Percentiles rank a stretch among this genome's conserved stretches.
These are phyloP conservation scores for Carex scoparia DNA, from an alignment of 176 grass and related monocot genomes.

Conservation along the genomic window DNA sequence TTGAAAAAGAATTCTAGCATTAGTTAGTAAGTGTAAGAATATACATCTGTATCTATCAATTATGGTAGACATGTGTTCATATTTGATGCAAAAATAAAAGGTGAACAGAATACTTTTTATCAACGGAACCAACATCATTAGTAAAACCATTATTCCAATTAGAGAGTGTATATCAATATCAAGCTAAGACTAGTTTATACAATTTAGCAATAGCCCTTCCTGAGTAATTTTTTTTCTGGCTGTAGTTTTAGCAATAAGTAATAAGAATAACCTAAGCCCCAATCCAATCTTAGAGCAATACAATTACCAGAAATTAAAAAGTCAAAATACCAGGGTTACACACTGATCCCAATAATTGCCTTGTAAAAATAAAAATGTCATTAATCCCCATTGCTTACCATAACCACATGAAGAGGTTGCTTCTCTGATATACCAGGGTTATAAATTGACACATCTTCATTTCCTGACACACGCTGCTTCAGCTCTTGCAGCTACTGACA, in stretches of 20 bases:
- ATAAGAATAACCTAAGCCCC: neutral
- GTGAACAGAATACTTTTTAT: neutral
- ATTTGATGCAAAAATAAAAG: neutral
- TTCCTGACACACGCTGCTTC: conserved; percentile 79
- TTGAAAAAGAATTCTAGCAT: neutral
- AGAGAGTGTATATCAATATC: neutral
- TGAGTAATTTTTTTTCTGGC: neutral
- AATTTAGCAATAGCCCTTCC: neutral
- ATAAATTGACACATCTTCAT: conserved; percentile 65
- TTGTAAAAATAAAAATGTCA: neutral
- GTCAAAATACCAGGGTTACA: neutral
- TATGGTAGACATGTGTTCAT: neutral
- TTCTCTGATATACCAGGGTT: conserved; percentile 97
- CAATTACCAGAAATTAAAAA: neutral
- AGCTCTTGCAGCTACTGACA: conserved; percentile 98
- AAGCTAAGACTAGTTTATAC: neutral
- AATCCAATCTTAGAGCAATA: neutral
- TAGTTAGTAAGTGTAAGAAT: neutral
- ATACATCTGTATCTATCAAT: neutral
- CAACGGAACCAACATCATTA: neutral
- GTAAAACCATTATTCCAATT: neutral
- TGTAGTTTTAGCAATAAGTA: neutral
- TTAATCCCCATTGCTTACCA: conserved; percentile 46
- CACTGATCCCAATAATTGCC: neutral
- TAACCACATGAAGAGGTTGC: conserved; percentile 93